Evolutionary conservation across 78 protist species (phyloP).

Genomic region (Planoprotostelium fungivorum): DNA sequence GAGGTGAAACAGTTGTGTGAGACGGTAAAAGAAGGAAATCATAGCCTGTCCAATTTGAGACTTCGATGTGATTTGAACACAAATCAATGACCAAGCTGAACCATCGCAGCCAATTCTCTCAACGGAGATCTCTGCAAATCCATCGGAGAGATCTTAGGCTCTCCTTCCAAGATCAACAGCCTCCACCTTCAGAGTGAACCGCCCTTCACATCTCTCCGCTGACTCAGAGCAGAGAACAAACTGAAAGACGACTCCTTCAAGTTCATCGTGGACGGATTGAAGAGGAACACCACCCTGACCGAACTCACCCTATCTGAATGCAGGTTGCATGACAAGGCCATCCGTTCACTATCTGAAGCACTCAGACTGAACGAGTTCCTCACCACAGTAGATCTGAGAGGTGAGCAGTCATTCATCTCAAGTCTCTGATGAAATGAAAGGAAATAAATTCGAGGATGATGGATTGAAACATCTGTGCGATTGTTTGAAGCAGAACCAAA

Average conservation of each 20-base stretch:
- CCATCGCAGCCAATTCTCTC: not conserved
- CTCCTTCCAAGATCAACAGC: not conserved
- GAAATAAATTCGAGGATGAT: not conserved
- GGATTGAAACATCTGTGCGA: not conserved
- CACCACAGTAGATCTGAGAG: not conserved
- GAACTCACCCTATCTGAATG: not conserved
- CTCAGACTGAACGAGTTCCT: not conserved
- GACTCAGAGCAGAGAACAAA: not conserved
- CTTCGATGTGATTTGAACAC: not conserved
- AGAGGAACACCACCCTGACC: not conserved
- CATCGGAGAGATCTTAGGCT: not conserved
- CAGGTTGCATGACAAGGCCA: not conserved
- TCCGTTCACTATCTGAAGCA: not conserved
- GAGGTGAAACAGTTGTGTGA: not conserved
- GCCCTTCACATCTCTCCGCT: not conserved
- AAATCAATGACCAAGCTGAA: not conserved
- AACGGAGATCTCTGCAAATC: not conserved
- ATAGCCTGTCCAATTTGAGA: not conserved
- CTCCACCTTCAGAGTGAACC: not conserved
- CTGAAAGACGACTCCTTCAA: not conserved
- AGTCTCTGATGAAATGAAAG: not conserved
- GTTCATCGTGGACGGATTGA: not conserved
- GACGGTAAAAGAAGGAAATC: not conserved
- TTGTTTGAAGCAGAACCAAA: not conserved
- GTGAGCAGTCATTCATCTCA: not conserved